phyloP scores from a whole-genome alignment of 495 filamentous ascomycete genomes.

The Tuber melanosporum region DNA sequence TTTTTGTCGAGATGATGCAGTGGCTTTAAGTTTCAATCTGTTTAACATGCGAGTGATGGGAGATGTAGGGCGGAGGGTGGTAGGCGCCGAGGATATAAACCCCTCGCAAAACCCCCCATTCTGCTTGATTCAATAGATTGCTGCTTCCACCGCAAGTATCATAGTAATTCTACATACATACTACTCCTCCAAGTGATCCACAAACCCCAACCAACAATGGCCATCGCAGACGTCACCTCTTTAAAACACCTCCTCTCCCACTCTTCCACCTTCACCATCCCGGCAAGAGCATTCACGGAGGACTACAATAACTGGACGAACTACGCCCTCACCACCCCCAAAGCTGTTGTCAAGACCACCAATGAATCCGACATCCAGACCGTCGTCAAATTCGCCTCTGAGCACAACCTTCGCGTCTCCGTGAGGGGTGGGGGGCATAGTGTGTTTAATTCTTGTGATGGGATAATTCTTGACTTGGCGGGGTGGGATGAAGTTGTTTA shows the following conservation, averaged over 20 bases:
- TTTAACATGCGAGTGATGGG: not conserved
- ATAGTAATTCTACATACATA: not conserved
- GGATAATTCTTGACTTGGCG: slow-evolving; percentile 22
- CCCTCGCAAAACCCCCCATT: not conserved
- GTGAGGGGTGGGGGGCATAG: slow-evolving; percentile 22
- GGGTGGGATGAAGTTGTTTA: slow-evolving; percentile 16
- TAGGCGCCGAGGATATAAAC: not conserved
- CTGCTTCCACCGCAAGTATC: not conserved
- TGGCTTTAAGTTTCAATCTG: not conserved
- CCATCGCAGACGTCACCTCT: not conserved
- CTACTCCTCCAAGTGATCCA: not conserved
- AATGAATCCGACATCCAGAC: not conserved
- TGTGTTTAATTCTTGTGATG: slow-evolving; percentile 16
- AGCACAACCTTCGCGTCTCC: not conserved
- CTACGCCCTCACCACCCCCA: not conserved
- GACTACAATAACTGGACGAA: not conserved
- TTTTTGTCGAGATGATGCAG: not conserved
- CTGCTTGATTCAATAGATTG: not conserved
- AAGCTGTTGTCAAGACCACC: not conserved
- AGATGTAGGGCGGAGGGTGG: not conserved
- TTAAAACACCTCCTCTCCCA: not conserved
- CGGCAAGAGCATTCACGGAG: not conserved
- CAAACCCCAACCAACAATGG: not conserved
- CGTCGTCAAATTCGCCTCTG: not conserved
- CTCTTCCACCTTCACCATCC: not conserved